Evolutionary conservation across 2,329 filamentous ascomycete genomes (phyloP).

Genomic region (Tolypocladium ophioglossoides): DNA sequence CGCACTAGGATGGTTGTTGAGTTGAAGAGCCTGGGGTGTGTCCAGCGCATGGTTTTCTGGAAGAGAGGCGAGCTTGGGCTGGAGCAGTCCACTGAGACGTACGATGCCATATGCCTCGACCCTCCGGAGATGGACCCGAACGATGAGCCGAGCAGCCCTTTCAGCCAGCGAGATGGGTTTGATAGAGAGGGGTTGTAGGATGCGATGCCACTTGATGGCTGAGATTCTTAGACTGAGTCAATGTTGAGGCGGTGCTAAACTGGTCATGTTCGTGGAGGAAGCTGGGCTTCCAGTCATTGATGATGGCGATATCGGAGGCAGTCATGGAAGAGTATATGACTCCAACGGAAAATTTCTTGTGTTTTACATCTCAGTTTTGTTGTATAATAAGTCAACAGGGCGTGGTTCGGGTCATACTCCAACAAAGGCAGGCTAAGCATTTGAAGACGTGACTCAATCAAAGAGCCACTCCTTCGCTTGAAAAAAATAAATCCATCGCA

Average conservation of each 20-base stretch:
- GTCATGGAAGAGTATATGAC: neutral
- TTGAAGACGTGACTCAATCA: neutral
- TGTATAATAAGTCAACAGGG: neutral
- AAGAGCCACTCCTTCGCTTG: neutral
- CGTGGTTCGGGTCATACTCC: neutral
- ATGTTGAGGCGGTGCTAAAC: neutral
- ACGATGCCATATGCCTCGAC: neutral
- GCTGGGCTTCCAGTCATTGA: neutral
- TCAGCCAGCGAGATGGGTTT: no score
- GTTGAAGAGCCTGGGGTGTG: neutral
- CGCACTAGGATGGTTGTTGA: no score
- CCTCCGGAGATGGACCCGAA: neutral
- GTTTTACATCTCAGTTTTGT: neutral
- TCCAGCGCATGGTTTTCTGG: neutral
- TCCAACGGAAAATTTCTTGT: no score
- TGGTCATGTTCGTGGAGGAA: neutral
- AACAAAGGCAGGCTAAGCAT: neutral
- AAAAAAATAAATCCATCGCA: neutral
- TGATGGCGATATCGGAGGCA: neutral
- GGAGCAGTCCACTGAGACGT: neutral
- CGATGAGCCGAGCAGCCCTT: neutral
- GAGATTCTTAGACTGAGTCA: neutral
- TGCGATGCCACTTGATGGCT: neutral
- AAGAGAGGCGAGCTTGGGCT: neutral
- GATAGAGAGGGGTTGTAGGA: neutral